Evolutionary conservation across 1,284 basidiomycete species (phyloP), one percentile per base, ranked within the genome.

Genomic region (Cystobasidium pallidum): DNA sequence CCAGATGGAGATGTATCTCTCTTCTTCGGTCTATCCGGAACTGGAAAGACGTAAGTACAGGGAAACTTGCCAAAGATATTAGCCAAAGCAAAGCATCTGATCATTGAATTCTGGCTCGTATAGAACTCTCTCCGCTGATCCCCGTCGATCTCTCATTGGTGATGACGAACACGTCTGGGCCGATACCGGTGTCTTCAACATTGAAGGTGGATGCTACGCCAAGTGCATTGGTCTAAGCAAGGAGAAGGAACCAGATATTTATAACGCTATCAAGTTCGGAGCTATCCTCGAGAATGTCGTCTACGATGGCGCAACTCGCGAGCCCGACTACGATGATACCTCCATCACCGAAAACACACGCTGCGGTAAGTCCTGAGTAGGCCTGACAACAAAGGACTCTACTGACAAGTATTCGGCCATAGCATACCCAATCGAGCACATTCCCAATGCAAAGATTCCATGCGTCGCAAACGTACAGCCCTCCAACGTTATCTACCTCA

Each of bases 141-240:
- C 94, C 41, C 86, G 88, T 78, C 91, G 94, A 76, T 84, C 91
- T 74, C 87, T 97, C 73, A 96, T 97, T 78, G 94, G 94, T 79
- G 94, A 97, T 81, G 94, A 97, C 81, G 94, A 97, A 84, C 94
- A 97, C 82, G 94, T 97, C 79, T 97, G 94, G 94, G 93, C 92
- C 36, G 94, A 96, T 83, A 88, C 86, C 26, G 96, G 95, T 82
- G 95, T 99, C 75, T 99, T 99, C 89, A 99, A 99, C 87, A 99
- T 99, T 79, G 95, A 99, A 82, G 95, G 95, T 78, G 95, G 96
- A 72, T 99, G 95, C 85, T 99, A 99, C 82, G 95, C 95, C 83
- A 99, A 99, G 86, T 91, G 88, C 82, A 91, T 99, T 85, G 96
- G 96, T 85, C 89, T 99, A 77, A 92, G 91, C 59, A 88, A 88